Percentiles rank a stretch among this genome's conserved stretches.
These are phyloP conservation scores for Anacardium occidentale DNA, from an alignment of 345 rosid genomes.

Conservation along the genomic window DNA sequence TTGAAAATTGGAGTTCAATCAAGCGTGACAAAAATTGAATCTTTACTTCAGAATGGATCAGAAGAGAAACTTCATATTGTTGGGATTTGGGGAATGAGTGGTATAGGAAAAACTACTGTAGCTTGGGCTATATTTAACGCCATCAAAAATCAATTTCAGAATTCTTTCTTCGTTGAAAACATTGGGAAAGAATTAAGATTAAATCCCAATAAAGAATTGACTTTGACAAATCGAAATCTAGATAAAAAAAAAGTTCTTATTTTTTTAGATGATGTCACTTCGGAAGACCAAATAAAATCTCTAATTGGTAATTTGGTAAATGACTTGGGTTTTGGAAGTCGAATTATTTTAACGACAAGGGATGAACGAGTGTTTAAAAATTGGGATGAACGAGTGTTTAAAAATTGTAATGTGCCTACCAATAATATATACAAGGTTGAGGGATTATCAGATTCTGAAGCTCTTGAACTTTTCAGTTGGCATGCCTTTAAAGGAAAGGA, in stretches of 20 bases:
- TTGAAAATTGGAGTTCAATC: too few relatives aligned
- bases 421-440: not conserved
- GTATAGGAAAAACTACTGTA: too few relatives aligned
- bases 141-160: conserved; percentile 31
- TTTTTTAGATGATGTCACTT: conserved; percentile 25
- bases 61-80: conserved; percentile 27
- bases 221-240: not conserved
- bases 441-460: not conserved
- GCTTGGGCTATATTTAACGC: conserved; percentile 28
- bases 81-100: too few relatives aligned
- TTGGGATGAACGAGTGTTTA: too few relatives aligned
- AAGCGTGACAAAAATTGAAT: too few relatives aligned
- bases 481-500: conserved; percentile 12
- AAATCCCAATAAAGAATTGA: not conserved
- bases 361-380: too few relatives aligned
- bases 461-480: conserved; percentile 19
- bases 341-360: too few relatives aligned
- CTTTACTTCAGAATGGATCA: conserved; percentile 14
- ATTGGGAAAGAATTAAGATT: conserved; percentile 28
- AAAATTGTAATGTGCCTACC: not conserved
- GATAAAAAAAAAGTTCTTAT: conserved; percentile 7
- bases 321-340: conserved; percentile 1
- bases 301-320: not conserved
- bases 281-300: not conserved
- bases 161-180: conserved; percentile 37